A percentile compares a stretch with the other conserved stretches of the same genome.
phyloP scores from a whole-genome alignment of 139 green algal genomes.

The Spirogloea muscicola region DNA sequence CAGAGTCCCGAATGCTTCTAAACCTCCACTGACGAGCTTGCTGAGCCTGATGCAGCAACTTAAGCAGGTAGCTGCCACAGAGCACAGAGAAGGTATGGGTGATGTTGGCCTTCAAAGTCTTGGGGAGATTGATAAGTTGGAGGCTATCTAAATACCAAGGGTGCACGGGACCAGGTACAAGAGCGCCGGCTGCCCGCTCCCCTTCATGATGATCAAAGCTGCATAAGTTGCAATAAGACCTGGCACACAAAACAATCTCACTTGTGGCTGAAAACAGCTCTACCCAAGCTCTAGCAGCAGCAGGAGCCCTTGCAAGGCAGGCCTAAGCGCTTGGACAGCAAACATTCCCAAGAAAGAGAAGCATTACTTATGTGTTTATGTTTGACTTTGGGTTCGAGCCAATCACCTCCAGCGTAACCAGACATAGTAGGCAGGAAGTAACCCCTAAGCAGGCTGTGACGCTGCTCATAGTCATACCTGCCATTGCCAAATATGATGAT shows the following conservation, averaged over 20 bases:
- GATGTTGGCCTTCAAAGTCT: background rate
- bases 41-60: background rate
- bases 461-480: slow-evolving; percentile 3
- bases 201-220: slow-evolving; percentile 56
- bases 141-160: slow-evolving; percentile 53
- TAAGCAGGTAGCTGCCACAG: background rate
- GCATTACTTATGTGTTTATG: too few relatives aligned
- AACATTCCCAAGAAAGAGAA: too few relatives aligned
- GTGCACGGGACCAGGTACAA: slow-evolving; percentile 90
- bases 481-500: background rate
- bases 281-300: background rate
- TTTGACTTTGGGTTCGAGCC: background rate
- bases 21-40: background rate
- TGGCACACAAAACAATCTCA: background rate
- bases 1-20: too few relatives aligned
- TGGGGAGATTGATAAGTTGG: background rate
- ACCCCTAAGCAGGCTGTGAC: background rate
- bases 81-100: background rate
- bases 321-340: too few relatives aligned
- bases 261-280: background rate
- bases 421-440: background rate
- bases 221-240: slow-evolving; percentile 81
- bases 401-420: background rate
- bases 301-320: background rate
- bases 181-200: slow-evolving; percentile 81